Evolutionary conservation across 2,329 filamentous ascomycete genomes (phyloP), one percentile per base, ranked within the genome.

Genomic region (Paecilomyces variotii): DNA sequence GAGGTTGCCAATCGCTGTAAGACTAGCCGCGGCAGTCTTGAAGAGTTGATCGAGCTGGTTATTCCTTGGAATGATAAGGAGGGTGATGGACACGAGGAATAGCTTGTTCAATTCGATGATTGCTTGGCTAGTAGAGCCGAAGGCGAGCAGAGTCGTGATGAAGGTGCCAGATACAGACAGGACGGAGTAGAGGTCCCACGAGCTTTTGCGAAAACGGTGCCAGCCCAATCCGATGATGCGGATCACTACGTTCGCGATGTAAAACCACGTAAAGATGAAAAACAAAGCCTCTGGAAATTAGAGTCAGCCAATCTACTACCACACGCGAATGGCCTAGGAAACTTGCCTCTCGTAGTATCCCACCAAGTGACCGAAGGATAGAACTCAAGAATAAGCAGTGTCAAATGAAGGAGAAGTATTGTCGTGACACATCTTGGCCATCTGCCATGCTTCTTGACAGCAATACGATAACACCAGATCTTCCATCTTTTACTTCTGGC

Each of bases 1-100:
- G 51, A 99, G 80, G 69, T 97, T 99, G 59, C 88, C 85, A 65
- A 99, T 99, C 19, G 90, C 87, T 1, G 90, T 88, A 65, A 99
- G 77, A 85, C 90, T 96, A 56, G 93, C 94, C 10, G 94, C 94
- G 0, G 93, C 95, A 1, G 95, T 99, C 75, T 99, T 99, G 84
- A 99, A 99, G 0, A 99, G 84, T 72, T 99, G 94, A 71, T 99
- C 95, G 25, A 99, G 83, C 55, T 96, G 92, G 67, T 99, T 95
- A 71, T 99, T 99, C 56, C 95, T 85, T 0, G 94, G 94, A 61
- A 99, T 99, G 34, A 99, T 83, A 56, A 99, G 80, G 7, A 97
- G 81, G 2, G 94, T 87, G 57, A 97, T 88, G 7, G 90, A 88
- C 24, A 97, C 94, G 32, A 99, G 82, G 72, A 96, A 97, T 61